These are phyloP conservation scores for Hypomontagnella monticulosa DNA, from an alignment of 495 filamentous ascomycete genomes.

Conservation along the genomic window DNA sequence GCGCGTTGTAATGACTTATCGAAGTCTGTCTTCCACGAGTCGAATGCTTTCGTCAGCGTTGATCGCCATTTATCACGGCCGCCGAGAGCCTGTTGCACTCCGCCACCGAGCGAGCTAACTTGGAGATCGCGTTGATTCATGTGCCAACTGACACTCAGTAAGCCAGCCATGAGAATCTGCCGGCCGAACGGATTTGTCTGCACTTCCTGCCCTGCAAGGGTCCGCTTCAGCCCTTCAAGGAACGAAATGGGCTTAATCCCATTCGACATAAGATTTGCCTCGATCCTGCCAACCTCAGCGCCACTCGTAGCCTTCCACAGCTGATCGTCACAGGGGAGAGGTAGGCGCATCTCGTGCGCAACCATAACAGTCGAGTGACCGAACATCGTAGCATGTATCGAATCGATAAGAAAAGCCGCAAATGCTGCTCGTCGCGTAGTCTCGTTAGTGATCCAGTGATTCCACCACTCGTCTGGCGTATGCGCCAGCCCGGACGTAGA, in stretches of 20 bases:
- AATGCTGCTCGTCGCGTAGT: constrained; percentile 90
- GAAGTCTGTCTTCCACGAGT: constrained; percentile 94
- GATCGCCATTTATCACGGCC: constrained; percentile 93
- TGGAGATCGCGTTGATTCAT: constrained; percentile 97
- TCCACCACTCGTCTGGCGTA: constrained; percentile 91
- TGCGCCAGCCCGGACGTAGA: constrained; percentile 66
- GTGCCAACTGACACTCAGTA: constrained; percentile 95
- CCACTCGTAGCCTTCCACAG: constrained; percentile 93
- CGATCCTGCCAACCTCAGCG: constrained; percentile 86
- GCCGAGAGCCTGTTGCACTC: constrained; percentile 78
- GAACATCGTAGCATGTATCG: constrained; percentile 97
- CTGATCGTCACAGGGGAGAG: constrained; percentile 92
- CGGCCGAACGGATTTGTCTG: constrained; percentile 94
- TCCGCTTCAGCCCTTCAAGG: constrained; percentile 89
- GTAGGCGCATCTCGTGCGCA: constrained; percentile 91
- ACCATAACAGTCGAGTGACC: constrained; percentile 98
- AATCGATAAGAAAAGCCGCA: constrained; percentile 94
- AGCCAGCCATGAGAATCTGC: constrained; percentile 93
- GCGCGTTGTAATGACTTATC: constrained; percentile 75
- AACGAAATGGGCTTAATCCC: constrained; percentile 90
- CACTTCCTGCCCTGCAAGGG: constrained; percentile 85
- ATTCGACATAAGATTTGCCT: constrained; percentile 80
- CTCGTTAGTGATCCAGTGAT: constrained; percentile 95
- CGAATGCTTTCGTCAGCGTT: constrained; percentile 86
- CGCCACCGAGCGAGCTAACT: constrained; percentile 83